Evolutionary conservation across 345 rosid species (phyloP).

Genomic region (Balakata baccata): DNA sequence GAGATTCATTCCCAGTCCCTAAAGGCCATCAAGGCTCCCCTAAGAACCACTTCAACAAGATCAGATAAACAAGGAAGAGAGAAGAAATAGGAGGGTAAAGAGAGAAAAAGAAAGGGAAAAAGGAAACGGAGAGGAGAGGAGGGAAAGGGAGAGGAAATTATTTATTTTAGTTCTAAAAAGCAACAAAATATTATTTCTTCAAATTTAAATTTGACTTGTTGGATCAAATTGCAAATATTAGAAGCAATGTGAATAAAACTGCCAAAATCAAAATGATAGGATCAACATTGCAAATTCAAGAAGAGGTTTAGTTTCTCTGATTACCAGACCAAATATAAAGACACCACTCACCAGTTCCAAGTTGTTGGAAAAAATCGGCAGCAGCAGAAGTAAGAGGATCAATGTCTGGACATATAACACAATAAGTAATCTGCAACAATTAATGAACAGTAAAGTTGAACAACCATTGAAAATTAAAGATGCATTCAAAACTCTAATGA

Average conservation of each 20-base stretch:
- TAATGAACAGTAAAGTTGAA: conserved; percentile 23
- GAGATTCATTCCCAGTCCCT: background rate
- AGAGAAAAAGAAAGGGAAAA: too few relatives aligned
- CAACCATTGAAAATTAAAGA: conserved; percentile 1
- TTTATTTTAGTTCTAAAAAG: background rate
- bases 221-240: background rate
- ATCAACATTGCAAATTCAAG: background rate
- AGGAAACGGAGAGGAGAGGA: background rate
- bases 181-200: background rate
- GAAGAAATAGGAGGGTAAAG: background rate
- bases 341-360: conserved; percentile 75
- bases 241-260: background rate
- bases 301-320: background rate
- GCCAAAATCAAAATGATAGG: background rate
- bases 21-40: background rate
- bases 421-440: conserved; percentile 65
- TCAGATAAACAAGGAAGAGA: background rate
- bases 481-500: conserved; percentile 8
- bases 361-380: conserved; percentile 93
- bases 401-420: conserved; percentile 91
- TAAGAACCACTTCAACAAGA: background rate
- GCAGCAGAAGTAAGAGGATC: conserved; percentile 91
- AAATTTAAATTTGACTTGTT: background rate
- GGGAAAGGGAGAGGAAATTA: background rate
- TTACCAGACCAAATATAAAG: background rate